Percentiles rank a stretch among this genome's conserved stretches.
Conservation (phyloP, 176 grass and related monocot species). For the Urochloa ruziziensis region DNA sequence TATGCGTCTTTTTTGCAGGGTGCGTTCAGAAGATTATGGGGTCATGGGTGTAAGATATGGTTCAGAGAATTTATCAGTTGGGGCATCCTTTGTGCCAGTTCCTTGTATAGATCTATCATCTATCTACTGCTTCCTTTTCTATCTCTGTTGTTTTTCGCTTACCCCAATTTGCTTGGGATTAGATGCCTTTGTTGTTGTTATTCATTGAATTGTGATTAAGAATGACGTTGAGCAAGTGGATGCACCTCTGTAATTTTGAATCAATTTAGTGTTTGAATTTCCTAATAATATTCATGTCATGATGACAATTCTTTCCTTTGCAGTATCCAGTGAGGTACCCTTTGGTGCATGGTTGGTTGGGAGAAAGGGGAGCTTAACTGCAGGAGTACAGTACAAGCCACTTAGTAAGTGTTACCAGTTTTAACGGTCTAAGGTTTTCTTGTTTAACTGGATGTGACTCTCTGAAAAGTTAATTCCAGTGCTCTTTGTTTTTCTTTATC, state of each 20-base stretch:
- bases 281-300: slow-evolving; percentile 18
- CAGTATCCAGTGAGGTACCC: slow-evolving; percentile 60
- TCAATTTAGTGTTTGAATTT: not conserved
- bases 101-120: slow-evolving; percentile 47
- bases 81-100: slow-evolving; percentile 81
- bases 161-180: not conserved
- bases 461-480: not conserved
- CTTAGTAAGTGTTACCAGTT: slow-evolving; percentile 49
- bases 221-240: slow-evolving; percentile 26
- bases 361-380: slow-evolving; percentile 64
- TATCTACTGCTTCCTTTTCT: not conserved
- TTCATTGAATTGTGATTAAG: slow-evolving; percentile 28
- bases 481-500: slow-evolving; percentile 15
- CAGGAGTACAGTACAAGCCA: slow-evolving; percentile 74
- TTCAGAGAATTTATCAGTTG: slow-evolving; percentile 84
- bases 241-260: slow-evolving; percentile 10
- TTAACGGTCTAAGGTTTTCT: not conserved
- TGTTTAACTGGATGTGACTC: not conserved
- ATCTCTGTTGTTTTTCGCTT: not conserved
- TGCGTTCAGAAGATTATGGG: slow-evolving; percentile 72
- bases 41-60: slow-evolving; percentile 84
- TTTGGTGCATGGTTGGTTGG: slow-evolving; percentile 74
- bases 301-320: slow-evolving; percentile 30
- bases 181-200: not conserved
- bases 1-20: slow-evolving; percentile 50